These are phyloP conservation scores for Sclerotiophoma versabilis DNA, from an alignment of 2,329 filamentous ascomycete genomes.

Conservation along the genomic window DNA sequence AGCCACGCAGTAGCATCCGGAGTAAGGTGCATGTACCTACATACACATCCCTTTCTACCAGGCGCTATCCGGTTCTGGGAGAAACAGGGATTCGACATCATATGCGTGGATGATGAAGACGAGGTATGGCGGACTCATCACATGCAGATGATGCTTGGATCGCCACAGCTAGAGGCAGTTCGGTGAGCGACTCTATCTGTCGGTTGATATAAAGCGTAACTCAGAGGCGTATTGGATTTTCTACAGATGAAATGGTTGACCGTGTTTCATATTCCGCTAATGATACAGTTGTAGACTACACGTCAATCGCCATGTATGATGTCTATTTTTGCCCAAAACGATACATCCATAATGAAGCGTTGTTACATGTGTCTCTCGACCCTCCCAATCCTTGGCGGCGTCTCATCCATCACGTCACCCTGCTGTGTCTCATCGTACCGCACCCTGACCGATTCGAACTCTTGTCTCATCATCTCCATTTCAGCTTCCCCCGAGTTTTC, in stretches of 20 bases:
- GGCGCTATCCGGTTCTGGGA: conserved; percentile 28
- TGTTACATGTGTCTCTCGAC: conserved; percentile 36
- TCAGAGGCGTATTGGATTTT: background rate
- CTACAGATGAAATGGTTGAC: background rate
- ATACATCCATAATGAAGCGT: background rate
- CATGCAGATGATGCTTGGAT: conserved; percentile 16
- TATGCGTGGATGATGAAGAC: conserved; percentile 18
- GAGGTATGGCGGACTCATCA: conserved; percentile 24
- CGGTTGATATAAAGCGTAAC: background rate
- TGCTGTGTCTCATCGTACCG: conserved; percentile 33
- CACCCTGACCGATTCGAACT: conserved; percentile 26
- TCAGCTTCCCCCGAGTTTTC: conserved; percentile 44
- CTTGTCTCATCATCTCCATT: conserved; percentile 36
- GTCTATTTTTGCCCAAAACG: background rate
- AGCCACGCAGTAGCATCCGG: conserved; percentile 6
- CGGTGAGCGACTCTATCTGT: background rate
- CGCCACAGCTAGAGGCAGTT: background rate
- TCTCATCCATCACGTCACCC: conserved; percentile 45
- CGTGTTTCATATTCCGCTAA: background rate
- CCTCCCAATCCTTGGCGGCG: conserved; percentile 44
- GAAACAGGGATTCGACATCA: conserved; percentile 20
- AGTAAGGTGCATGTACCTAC: conserved; percentile 23
- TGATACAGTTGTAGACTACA: background rate
- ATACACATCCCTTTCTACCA: conserved; percentile 26
- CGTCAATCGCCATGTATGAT: background rate